A percentile compares a stretch with the other conserved stretches of the same genome.
Evolutionary conservation across 306 rosid genomes (phyloP).

Genomic region (Rosa multiflora): DNA sequence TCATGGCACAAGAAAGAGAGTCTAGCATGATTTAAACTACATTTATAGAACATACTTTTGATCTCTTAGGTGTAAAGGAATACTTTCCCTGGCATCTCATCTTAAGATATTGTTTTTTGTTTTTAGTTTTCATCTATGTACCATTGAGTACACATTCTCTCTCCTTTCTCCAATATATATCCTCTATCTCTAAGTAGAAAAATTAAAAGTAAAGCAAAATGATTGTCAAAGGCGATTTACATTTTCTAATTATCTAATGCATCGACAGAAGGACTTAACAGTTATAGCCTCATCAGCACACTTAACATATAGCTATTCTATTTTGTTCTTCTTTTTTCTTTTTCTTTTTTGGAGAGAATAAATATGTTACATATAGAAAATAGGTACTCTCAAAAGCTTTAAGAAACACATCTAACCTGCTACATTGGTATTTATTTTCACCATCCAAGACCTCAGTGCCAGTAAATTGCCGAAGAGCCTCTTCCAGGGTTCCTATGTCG

Average conservation of each 20-base stretch:
- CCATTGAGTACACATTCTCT: neutral
- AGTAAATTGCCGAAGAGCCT: conserved; percentile 79
- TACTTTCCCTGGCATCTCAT: neutral
- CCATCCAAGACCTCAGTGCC: conserved; percentile 89
- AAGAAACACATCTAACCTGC: conserved; percentile 58
- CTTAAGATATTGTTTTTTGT: neutral
- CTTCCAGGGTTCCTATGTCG: conserved; percentile 74
- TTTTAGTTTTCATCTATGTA: neutral
- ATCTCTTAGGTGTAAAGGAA: neutral
- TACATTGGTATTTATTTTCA: conserved; percentile 89
- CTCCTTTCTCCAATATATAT: neutral
- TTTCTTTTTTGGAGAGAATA: neutral
- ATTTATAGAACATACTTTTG: neutral
- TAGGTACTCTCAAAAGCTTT: conserved; percentile 8
- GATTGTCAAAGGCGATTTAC: neutral
- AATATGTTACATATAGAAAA: neutral
- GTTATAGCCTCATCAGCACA: neutral
- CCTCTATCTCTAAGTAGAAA: neutral
- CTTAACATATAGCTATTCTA: neutral
- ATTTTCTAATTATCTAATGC: neutral
- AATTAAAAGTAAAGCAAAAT: neutral
- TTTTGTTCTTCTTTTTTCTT: neutral
- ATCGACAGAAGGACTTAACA: neutral
- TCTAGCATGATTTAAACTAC: neutral
- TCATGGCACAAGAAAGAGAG: neutral